These are phyloP conservation scores for Puccinia coronata DNA, from an alignment of 1,284 basidiomycete genomes.

Conservation along the genomic window DNA sequence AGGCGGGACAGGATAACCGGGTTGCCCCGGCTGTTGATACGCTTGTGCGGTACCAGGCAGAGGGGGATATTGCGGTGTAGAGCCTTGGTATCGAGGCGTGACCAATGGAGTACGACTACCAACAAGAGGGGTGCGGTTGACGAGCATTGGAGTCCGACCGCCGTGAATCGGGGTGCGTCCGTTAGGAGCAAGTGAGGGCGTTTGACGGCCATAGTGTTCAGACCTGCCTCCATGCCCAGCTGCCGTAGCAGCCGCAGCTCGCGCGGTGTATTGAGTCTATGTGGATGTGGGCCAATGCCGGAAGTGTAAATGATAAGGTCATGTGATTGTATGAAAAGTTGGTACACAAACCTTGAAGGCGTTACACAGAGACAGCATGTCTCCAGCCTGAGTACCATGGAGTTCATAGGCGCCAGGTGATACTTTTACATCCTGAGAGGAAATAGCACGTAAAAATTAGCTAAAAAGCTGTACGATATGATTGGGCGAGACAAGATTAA, in stretches of 20 bases:
- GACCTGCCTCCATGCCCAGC: conserved; percentile 25
- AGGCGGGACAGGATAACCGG: conserved; percentile 33
- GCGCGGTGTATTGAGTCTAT: conserved; percentile 49
- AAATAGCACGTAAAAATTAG: conserved; percentile 26
- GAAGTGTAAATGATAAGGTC: neutral
- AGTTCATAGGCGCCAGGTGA: conserved; percentile 63
- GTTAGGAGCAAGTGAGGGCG: conserved; percentile 26
- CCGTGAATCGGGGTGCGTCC: conserved; percentile 39
- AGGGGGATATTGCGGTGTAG: conserved; percentile 48
- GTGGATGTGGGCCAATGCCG: neutral
- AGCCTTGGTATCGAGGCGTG: conserved; percentile 22
- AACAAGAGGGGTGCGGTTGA: conserved; percentile 42
- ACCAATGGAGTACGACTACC: conserved; percentile 42
- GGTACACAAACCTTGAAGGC: conserved; percentile 79
- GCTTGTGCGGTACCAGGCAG: conserved; percentile 15
- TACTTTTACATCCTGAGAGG: conserved; percentile 44
- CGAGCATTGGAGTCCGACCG: conserved; percentile 43
- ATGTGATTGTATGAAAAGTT: neutral
- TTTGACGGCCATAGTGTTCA: conserved; percentile 48
- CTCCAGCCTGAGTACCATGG: conserved; percentile 80
- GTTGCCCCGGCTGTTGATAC: conserved; percentile 22
- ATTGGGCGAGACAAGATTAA: neutral
- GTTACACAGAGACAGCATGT: conserved; percentile 86
- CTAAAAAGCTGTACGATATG: neutral
- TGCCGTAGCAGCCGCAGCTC: conserved; percentile 37